These are phyloP conservation scores for Coemansia sp. DNA, from an alignment of 192 early-diverging fungal genomes.

Conservation along the genomic window DNA sequence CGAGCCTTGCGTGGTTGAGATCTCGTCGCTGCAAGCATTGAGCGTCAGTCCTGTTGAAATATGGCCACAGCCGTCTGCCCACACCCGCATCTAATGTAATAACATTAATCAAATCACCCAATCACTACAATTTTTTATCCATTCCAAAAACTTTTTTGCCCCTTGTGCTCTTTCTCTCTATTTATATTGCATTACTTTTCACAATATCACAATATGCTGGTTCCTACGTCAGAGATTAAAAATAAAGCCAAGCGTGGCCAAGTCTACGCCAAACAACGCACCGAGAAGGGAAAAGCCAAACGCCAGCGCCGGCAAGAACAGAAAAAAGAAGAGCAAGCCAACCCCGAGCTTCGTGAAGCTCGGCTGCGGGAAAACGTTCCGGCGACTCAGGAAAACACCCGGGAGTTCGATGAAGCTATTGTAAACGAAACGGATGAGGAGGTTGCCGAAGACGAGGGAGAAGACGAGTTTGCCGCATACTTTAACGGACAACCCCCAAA, in stretches of 20 bases:
- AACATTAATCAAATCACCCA: too few relatives aligned
- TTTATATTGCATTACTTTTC: too few relatives aligned
- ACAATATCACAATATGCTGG: not conserved
- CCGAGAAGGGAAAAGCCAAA: slow-evolving; percentile 76
- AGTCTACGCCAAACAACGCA: slow-evolving; percentile 69
- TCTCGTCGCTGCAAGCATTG: slow-evolving; percentile 2
- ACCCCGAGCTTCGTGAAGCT: slow-evolving; percentile 82
- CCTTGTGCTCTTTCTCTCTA: too few relatives aligned
- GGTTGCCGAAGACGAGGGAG: slow-evolving; percentile 77
- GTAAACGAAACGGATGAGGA: slow-evolving; percentile 76
- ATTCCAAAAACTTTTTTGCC: too few relatives aligned
- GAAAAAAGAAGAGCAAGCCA: slow-evolving; percentile 76
- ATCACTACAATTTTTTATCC: too few relatives aligned
- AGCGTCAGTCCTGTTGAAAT: slow-evolving; percentile 41
- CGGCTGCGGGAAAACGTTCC: slow-evolving; percentile 89
- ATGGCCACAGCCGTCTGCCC: slow-evolving; percentile 21
- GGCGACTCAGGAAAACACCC: slow-evolving; percentile 85
- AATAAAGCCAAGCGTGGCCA: slow-evolving; percentile 87
- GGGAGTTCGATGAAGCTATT: slow-evolving; percentile 92
- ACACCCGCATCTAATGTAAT: slow-evolving; percentile 22
- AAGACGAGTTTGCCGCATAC: slow-evolving; percentile 85
- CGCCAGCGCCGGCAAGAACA: slow-evolving; percentile 66
- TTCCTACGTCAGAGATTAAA: slow-evolving; percentile 58
- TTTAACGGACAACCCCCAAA: slow-evolving; percentile 88
- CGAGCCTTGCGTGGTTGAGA: not conserved